Evolutionary conservation across 805 yeast genomes (phyloP), one percentile per base, ranked within the genome.

Genomic region (Candida hungchunana): DNA sequence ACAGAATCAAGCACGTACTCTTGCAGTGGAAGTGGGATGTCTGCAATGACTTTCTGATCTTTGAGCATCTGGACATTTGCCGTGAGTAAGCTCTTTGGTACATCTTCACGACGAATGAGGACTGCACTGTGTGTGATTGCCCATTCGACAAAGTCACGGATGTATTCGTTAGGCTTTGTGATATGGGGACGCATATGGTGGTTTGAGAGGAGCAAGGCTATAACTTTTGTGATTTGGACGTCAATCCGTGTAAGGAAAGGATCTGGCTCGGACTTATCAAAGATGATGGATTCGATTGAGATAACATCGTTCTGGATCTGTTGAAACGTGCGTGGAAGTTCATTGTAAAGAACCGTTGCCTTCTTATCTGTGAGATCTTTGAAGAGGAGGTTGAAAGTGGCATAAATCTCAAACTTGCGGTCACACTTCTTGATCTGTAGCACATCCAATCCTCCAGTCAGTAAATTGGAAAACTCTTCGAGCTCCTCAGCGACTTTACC

Each of bases 351-450:
- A 4, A 40, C 18, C 0, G 24, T n/a, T 0, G 36, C 19, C 18
- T 36, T 44, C 17, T 28, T 40, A 9, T 52, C 55, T 6, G 37
- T 36, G 5, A 51, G 20, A 12, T 53, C 53, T 24, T 50, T 54
- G 5, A 54, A 15, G 1, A 54, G 26, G 2, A 42, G 16, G 26
- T 44, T 46, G 23, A 51, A 39, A 0, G 53, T 39, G 2, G 57
- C 55, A 35, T 54, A 54, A 5, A 54, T 44, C 34, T 54, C 59
- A 40, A 53, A 54, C 24, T 41, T 44, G 12, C 43, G 41, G 14
- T 42, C 26, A 25, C 56, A 49, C 7, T 40, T 18, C 0, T 15
- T 16, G 1, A 27, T 17, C 5, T 38, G 17, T 7, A 54, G 32
- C 4, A 53, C 46, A 0, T 19, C 11, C 7, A 53, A 5, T 2